Base-by-base conservation (phyloP, 352 stramenopile species). In the Globisporangium radiosum region DNA sequence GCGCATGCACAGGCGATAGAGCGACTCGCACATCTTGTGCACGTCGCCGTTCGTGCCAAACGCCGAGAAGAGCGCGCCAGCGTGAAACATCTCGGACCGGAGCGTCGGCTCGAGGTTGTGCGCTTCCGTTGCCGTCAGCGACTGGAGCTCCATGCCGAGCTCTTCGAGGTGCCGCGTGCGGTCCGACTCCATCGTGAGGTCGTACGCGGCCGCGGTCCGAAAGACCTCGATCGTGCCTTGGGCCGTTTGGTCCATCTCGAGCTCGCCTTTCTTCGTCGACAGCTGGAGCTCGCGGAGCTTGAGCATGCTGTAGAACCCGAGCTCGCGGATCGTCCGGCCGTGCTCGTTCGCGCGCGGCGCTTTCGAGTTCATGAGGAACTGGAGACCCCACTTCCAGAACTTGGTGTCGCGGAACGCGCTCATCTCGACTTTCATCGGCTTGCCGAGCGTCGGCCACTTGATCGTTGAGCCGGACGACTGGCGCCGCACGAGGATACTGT, bases 281-380 rank as follows among this genome's bases (percentile, higher is more conserved):
- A 76, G 73, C 68, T 93, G 83, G 38, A 94, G 57, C 47, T 94
- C 85, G 0, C 80, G 69, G 13, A 94, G 69, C 59, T 93, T 93
- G 52, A 90, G 70, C 78, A 93, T 92, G 54, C 79, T 91, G 64
- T 94, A 94, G 51, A 94, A 94, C 0, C 82, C 85, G 13, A 94
- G 62, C 54, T 94, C 81, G 36, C 85, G 83, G 63, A 93, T 91
- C 4, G 78, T 88, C 52, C 85, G 83, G 39, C 76, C 80, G 60
- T 92, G 84, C 51, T 88, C 78, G 62, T 92, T 88, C 36, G 83
- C 84, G 4, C 76, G 71, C 19, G 71, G 60, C 58, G 87, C 90
- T 63, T 89, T 92, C 39, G 73, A 86, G 61, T 91, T 92, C 65
- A 82, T 78, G 71, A 87, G 87, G 58, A 93, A 94, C 57, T 92